phyloP scores from a whole-genome alignment of 305 asterid species.

The Fraxinus sp. region DNA sequence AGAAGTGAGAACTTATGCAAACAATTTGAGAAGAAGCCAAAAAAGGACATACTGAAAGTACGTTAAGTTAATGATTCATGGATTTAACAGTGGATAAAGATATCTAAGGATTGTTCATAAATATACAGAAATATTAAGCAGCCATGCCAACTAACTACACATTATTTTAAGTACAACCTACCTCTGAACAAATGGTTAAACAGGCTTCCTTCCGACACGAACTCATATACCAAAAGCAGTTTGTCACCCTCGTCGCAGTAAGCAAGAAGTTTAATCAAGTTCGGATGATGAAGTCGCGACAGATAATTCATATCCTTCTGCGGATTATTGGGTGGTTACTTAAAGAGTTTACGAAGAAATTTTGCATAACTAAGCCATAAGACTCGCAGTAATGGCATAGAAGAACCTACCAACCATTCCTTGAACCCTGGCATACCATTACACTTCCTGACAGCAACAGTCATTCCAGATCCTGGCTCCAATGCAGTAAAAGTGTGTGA shows the following conservation, averaged over 20 bases:
- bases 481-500: slow-evolving; percentile 24
- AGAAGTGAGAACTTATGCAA: neutral
- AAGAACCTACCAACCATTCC: slow-evolving; percentile 38
- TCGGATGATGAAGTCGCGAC: slow-evolving; percentile 47
- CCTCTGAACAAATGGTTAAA: slow-evolving; percentile 48
- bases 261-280: slow-evolving; percentile 48
- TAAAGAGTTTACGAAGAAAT: neutral
- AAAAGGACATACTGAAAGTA: too few species aligned
- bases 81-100: too few species aligned
- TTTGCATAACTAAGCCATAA: neutral
- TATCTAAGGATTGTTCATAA: neutral
- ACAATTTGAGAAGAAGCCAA: neutral
- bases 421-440: slow-evolving; percentile 40
- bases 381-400: neutral
- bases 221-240: slow-evolving; percentile 43
- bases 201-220: slow-evolving; percentile 53
- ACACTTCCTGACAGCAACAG: slow-evolving; percentile 51
- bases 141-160: neutral
- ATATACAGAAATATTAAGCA: neutral
- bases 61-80: too few species aligned
- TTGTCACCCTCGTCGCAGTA: slow-evolving; percentile 45
- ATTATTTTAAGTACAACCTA: slow-evolving; percentile 19
- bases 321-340: neutral
- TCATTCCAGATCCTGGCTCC: slow-evolving; percentile 46
- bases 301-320: slow-evolving; percentile 47